A percentile compares a stretch with the other conserved stretches of the same genome.
Evolutionary conservation across 371 early-diverging fungal genomes (phyloP).

Genomic region (Saksenaea vasiformis): DNA sequence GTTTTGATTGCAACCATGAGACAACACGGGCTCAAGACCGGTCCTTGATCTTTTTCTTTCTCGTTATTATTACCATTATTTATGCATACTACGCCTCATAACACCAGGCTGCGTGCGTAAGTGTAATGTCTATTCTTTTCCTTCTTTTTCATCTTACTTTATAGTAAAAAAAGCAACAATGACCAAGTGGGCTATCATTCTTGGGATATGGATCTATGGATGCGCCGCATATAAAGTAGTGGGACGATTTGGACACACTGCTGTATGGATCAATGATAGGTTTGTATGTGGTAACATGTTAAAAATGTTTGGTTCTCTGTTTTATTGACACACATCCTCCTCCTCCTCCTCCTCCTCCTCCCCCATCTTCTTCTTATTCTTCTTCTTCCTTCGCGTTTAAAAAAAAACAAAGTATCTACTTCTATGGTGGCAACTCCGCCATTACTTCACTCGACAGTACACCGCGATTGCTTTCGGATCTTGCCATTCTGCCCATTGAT

Average conservation of each 20-base stretch:
- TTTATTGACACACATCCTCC: not conserved
- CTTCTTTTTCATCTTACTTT: not conserved
- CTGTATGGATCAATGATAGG: conserved; percentile 29
- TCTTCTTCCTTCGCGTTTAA: too few species aligned
- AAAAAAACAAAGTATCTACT: conserved; percentile 32
- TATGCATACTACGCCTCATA: not conserved
- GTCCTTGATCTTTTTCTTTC: not conserved
- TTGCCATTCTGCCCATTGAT: conserved; percentile 38
- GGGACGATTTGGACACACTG: conserved; percentile 32
- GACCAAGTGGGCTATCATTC: not conserved
- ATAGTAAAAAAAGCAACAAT: not conserved
- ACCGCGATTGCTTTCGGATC: conserved; percentile 38
- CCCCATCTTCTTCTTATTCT: too few species aligned
- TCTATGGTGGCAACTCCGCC: conserved; percentile 46
- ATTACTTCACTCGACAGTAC: conserved; percentile 26
- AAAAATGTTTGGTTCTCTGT: not conserved
- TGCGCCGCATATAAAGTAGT: conserved; percentile 19
- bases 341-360: too few species aligned
- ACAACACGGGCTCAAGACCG: conserved; percentile 1
- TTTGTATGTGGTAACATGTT: not conserved
- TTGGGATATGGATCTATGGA: not conserved
- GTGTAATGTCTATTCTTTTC: not conserved
- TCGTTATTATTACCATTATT: not conserved
- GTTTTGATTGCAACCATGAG: conserved; percentile 6
- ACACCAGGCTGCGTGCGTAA: not conserved